These are phyloP conservation scores for Xerocomus potaroensis DNA, from an alignment of 768 basidiomycete species.

Conservation along the genomic window DNA sequence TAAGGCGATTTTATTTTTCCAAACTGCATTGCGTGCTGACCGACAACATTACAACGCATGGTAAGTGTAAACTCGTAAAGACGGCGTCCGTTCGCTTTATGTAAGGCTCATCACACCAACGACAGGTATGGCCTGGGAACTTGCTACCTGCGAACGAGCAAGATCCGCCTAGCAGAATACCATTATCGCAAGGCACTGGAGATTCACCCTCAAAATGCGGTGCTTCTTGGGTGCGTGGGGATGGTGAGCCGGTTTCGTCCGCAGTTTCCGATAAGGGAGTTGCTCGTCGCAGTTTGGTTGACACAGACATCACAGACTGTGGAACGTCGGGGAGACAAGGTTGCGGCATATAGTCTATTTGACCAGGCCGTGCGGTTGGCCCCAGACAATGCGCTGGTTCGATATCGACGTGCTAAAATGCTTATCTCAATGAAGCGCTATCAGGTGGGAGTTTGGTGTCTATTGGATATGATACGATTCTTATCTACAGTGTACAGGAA, in stretches of 20 bases:
- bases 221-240: conserved; percentile 93
- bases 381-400: conserved; percentile 88
- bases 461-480: conserved; percentile 11
- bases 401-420: conserved; percentile 91
- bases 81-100: not conserved
- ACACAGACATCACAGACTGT: conserved; percentile 58
- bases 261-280: conserved; percentile 18
- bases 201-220: conserved; percentile 93
- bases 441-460: conserved; percentile 50
- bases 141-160: conserved; percentile 93
- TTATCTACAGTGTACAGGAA: conserved; percentile 44
- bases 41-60: conserved; percentile 96
- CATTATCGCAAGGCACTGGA: conserved; percentile 90
- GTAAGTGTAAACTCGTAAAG: conserved; percentile 45
- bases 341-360: conserved; percentile 73
- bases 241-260: conserved; percentile 62
- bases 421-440: conserved; percentile 82
- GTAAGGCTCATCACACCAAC: conserved; percentile 25
- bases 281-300: conserved; percentile 6
- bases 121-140: conserved; percentile 97
- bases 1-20: conserved; percentile 87
- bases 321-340: conserved; percentile 77
- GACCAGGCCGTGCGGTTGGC: conserved; percentile 74
- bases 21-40: conserved; percentile 88
- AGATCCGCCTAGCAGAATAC: conserved; percentile 90